Base-by-base conservation (phyloP, 2,329 filamentous ascomycete species). In the Amauroascus niger region DNA sequence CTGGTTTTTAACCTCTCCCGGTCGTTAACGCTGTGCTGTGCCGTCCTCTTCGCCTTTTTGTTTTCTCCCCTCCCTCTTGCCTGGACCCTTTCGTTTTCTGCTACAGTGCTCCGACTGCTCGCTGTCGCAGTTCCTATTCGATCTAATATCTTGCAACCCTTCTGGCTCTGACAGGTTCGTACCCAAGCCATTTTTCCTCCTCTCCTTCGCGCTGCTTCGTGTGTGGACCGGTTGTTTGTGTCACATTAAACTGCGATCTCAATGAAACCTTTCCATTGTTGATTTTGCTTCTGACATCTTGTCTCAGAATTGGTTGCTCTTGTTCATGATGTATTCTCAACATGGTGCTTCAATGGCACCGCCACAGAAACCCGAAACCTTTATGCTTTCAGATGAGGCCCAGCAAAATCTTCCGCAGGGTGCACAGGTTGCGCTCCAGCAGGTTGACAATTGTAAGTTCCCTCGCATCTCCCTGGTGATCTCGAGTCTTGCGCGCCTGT, bases 341-440 rank as follows among this genome's bases (percentile, higher is more conserved):
- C 86, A 89, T 62, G 71, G 77, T 75, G 81, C 86, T 67, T 79
- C 84, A 63, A 95, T 96, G 88, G 86, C 87, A 64, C 85, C 87
- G 66, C 87, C 87, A 59, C 89, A 96, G 76, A 96, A 95, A 73
- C 93, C 93, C 62, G 93, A 98, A 79, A 97, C 93, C 39, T 98
- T 98, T 69, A 91, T 98, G 85, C 80, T 98, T 70, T 95, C 91
- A 70, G 90, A 86, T 66, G 91, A 97, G 75, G 91, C 93, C 57
- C 91, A 97, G 75, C 89, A 96, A 75, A 91, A 88, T 64, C 80
- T 98, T 61, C 93, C 93, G 53, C 88, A 94, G 63, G 93, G 97
- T 77, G 90, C 90, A 64, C 88, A 97, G 76, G 89, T 97, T 68
- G 93, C 93, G 57, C 79, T 98, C 62, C 91, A 97, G 73, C 93